Evolutionary conservation across 306 rosid species (phyloP).

Genomic region (Gillenia trifoliata): DNA sequence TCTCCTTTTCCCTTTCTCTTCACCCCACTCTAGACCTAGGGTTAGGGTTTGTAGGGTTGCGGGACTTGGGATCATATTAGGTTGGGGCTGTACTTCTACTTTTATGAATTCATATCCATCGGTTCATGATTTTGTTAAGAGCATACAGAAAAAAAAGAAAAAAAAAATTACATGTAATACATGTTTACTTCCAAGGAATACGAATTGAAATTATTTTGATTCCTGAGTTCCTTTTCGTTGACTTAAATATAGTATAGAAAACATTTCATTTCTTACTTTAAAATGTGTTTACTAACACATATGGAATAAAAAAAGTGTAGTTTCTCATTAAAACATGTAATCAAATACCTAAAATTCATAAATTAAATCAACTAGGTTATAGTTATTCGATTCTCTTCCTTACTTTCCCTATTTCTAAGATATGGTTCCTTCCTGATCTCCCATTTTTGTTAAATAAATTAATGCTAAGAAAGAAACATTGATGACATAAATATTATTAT

Average conservation of each 20-base stretch:
- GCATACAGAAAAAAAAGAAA: background rate
- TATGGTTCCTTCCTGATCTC: background rate
- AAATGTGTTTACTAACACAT: no score
- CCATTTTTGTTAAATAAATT: background rate
- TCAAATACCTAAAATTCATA: background rate
- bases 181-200: background rate
- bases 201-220: background rate
- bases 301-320: background rate
- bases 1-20: background rate
- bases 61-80: slow-evolving; percentile 1
- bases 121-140: background rate
- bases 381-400: background rate
- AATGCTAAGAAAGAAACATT: background rate
- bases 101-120: background rate
- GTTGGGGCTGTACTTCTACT: background rate
- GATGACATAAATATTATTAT: background rate
- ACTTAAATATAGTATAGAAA: background rate
- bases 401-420: background rate
- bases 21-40: slow-evolving; percentile 7
- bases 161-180: no score
- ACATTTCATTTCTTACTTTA: background rate
- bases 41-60: slow-evolving; percentile 10
- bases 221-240: background rate
- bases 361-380: background rate
- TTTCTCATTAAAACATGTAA: background rate